Conservation (phyloP, 441 rosid genomes). For the Adansonia gregorii region DNA sequence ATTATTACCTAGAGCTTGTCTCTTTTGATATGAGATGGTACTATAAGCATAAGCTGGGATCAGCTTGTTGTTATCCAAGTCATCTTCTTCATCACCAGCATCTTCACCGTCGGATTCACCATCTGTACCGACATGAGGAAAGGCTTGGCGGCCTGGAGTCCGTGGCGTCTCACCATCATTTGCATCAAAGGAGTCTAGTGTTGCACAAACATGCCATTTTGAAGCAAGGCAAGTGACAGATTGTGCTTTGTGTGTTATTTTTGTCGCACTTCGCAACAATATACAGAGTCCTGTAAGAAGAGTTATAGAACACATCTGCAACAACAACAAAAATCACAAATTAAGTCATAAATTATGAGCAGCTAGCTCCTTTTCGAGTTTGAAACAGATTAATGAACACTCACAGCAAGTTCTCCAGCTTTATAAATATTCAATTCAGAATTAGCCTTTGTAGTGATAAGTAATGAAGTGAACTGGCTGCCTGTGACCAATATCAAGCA, state of each 20-base stretch:
- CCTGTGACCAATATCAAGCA: slow-evolving; percentile 73
- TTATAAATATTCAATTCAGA: slow-evolving; percentile 57
- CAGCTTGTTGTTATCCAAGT: slow-evolving; percentile 66
- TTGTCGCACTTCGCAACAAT: slow-evolving; percentile 77
- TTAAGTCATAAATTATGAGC: no score
- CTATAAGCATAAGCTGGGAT: slow-evolving; percentile 80
- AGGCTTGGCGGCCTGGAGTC: slow-evolving; percentile 29
- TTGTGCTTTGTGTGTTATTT: slow-evolving; percentile 94
- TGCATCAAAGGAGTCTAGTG: slow-evolving; percentile 67
- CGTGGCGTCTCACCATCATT: slow-evolving; percentile 71
- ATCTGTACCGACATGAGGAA: slow-evolving; percentile 28
- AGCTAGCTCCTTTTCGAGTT: not conserved
- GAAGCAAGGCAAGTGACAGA: slow-evolving; percentile 81
- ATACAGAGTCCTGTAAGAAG: slow-evolving; percentile 63
- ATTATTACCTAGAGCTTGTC: slow-evolving; percentile 57
- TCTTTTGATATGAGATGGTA: slow-evolving; percentile 82
- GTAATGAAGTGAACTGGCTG: slow-evolving; percentile 84
- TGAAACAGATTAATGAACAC: slow-evolving; percentile 15
- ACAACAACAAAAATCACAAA: not conserved
- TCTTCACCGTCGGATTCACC: slow-evolving; percentile 55
- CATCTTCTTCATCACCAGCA: slow-evolving; percentile 89
- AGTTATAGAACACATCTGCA: slow-evolving; percentile 80
- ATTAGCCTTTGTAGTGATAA: slow-evolving; percentile 61
- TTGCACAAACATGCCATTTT: slow-evolving; percentile 90
- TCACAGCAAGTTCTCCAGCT: slow-evolving; percentile 88